Base-by-base conservation (phyloP, 1,139 yeast species). In the Trichomonascaceae sp. region DNA sequence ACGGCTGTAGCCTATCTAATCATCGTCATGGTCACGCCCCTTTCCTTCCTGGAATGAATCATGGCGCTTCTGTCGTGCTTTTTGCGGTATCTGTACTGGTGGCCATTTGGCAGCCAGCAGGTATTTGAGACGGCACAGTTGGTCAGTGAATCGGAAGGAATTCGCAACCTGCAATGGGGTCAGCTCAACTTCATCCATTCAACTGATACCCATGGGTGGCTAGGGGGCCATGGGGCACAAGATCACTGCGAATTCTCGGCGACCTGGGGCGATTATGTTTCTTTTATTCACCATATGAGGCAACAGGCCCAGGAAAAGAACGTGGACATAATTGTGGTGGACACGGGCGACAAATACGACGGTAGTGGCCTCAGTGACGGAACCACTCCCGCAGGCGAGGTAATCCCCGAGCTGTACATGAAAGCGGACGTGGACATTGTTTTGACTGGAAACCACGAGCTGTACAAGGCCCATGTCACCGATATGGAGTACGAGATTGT, bases 171-270 rank as follows among this genome's bases (percentile, higher is more conserved):
- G 18, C 52, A 59, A 5, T 67, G 85, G 70, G 82, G 85, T 1
- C 71, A 76, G 40, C 42, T 87, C 34, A 89, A 89, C 59, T 79
- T 89, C 47, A 49, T 87, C 26, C 96, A 85, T 48, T 85, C 97
- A 1, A 89, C 97, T 1, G 98, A 89, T 48, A 87, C 96, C 2
- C 98, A 89, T 54, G 62, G 65, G 0, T 89, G 97, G 97, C 71
- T 79, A 41, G 74, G 87, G 4, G 96, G 97, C 0, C 97, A 87
- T 57, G 23, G 23, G 11, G 23, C 23, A 6, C 23, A 20, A 11
- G 23, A 20, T 8, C 45, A 71, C 27, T 73, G 75, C 43, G 95
- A 85, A 54, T 89, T 77, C 53, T 69, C 76, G 30, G 93, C 82
- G 5, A 81, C 84, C 52, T 89, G 95, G 95, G 98, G 97, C 6